These are phyloP conservation scores for Rhododendron simsii DNA, from an alignment of 148 eudicot genomes.

Conservation along the genomic window DNA sequence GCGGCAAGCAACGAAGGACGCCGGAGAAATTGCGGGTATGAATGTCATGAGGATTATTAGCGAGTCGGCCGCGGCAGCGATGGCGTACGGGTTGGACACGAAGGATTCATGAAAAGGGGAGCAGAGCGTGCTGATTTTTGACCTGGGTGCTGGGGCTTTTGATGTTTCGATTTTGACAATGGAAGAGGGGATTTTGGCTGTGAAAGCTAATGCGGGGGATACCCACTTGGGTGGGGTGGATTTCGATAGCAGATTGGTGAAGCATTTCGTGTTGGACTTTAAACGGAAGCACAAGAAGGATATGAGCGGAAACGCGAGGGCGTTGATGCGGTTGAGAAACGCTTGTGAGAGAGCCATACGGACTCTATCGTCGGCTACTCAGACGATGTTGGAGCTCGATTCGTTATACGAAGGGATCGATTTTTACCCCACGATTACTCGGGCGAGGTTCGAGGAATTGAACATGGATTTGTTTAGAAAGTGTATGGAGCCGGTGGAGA, in stretches of 20 bases:
- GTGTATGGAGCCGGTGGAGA: neutral
- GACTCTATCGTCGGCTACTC: neutral
- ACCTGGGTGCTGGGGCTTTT: neutral
- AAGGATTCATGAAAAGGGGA: neutral
- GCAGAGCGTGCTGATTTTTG: neutral
- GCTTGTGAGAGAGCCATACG: neutral
- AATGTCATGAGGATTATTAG: neutral
- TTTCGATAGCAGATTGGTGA: neutral
- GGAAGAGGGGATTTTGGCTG: neutral
- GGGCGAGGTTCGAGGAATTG: neutral
- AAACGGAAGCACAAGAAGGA: neutral
- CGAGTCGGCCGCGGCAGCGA: conserved; percentile 4
- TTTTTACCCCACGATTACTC: neutral
- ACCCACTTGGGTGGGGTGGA: neutral
- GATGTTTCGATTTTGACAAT: neutral
- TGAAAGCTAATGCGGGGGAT: neutral
- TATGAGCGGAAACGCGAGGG: neutral
- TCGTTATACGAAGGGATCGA: neutral
- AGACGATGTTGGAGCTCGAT: neutral
- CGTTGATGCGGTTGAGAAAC: neutral
- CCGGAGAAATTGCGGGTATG: neutral
- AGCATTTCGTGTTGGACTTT: neutral
- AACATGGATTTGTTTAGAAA: neutral
- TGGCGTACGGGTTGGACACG: neutral
- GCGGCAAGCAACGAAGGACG: neutral